Base-by-base conservation (phyloP, 176 grass and related monocot genomes). In the Triticum timopheevii region DNA sequence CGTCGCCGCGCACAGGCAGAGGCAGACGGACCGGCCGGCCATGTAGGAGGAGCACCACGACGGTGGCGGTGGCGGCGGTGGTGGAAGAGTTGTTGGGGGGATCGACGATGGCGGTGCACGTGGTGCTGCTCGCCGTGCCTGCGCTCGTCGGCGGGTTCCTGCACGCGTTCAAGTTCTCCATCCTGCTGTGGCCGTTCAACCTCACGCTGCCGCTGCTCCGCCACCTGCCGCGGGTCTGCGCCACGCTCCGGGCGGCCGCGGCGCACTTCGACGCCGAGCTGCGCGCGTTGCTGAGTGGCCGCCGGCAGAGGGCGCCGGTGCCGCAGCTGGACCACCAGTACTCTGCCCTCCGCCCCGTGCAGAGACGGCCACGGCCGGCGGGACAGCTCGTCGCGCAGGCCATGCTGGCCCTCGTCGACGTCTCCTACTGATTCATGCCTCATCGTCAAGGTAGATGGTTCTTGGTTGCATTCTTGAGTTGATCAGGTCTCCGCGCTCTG, bases 161-260 rank as follows among this genome's bases (percentile, higher is more conserved):
- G 36, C 75, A 84, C 34, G 75, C 54, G 44, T 91, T 91, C 81
- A 76, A 84, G 81, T 83, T 76, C 76, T 56, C 89, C 5, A 27
- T 86, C 79, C 47, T 87, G 69, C 69, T 91, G 16, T 81, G 89
- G 82, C 89, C 89, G 27, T 84, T 91, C 85, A 91, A 91, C 62
- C 89, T 91, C 36, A 76, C 30, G 69, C 85, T 88, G 77, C 89
- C 89, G 61, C 61, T 81, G 69, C 69, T 78, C 36, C 85, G 77
- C 76, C 81, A 91, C 66, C 81, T 91, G 69, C 89, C 76, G 49
- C 68, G 38, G 22, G 81, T 79, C 11, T 88, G 76, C 85, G 22
- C 52, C 69, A 31, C 61, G 35, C 39, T 88, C 75, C 47, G 27
- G 15, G 9, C 7, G 4, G 47, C 54, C 2, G 62, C 59, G 58